Evolutionary conservation across 768 basidiomycete species (phyloP), one percentile per base, ranked within the genome.

Genomic region (Termitomyces sp.): DNA sequence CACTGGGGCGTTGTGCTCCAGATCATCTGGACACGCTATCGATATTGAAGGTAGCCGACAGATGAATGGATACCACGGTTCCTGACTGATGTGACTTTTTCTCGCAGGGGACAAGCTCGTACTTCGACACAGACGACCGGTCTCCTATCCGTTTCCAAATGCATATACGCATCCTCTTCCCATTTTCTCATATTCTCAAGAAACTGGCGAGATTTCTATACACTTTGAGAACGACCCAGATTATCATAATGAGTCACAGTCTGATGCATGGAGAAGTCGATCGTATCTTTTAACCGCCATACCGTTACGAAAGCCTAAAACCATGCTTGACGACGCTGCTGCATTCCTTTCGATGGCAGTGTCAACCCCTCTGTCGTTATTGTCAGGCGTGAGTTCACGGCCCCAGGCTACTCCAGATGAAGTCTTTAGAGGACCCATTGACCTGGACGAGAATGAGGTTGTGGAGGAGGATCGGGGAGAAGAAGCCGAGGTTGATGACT

Each of bases 401-500:
- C 67, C 67, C 5, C 76, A 77, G 51, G 76, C 83, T 30, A 86
- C 79, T 7, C 86, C 88, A 2, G 87, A 90, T 51, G 82, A 87
- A 36, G 86, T 91, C 33, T 85, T 84, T 66, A 75, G 77, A 59
- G 82, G 81, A 36, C 80, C 82, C 61, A 87, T 91, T 57, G 91
- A 93, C 64, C 67, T 94, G 61, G 73, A 78, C 47, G 91, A 93
- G 66, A 84, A 91, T 58, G 91, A 94, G 63, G 79, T 92, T 18
- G 68, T 91, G 55, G 91, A 93, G 60, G 84, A 87, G 63, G 91
- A 94, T 54, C 79, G 86, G 26, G 85, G 83, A 6, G 89, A 89
- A 70, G 91, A 91, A 58, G 86, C 81, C 2, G 90, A 91, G 69
- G 82, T 86, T 14, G 91, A 94, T 66, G 87, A 93, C 67, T 86